Evolutionary conservation across 2,329 filamentous ascomycete genomes (phyloP).

Genomic region (Arthrinium phaeospermum): DNA sequence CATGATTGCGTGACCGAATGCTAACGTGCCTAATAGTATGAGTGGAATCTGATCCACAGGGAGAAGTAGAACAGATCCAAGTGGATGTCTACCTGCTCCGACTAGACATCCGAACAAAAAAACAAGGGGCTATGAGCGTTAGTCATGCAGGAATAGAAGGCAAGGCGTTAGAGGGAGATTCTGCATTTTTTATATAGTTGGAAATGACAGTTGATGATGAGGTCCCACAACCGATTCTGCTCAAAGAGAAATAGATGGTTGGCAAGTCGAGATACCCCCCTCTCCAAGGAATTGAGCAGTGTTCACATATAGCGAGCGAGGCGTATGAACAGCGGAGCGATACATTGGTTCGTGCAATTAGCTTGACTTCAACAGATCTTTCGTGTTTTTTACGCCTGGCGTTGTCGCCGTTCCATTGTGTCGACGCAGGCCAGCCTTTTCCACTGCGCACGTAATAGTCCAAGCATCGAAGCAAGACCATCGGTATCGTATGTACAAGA

Average conservation of each 20-base stretch:
- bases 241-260: slow-evolving; percentile 2
- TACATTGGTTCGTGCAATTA: neutral
- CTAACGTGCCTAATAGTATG: slow-evolving; percentile 53
- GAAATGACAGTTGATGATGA: slow-evolving; percentile 11
- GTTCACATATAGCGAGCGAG: neutral
- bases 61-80: slow-evolving; percentile 54
- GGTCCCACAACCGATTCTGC: neutral
- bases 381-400: slow-evolving; percentile 1
- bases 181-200: slow-evolving; percentile 8
- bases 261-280: slow-evolving; percentile 6
- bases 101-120: neutral
- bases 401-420: slow-evolving; percentile 2
- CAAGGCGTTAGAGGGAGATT: neutral
- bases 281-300: neutral
- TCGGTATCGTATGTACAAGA: neutral
- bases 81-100: neutral
- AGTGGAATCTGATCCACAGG: slow-evolving; percentile 66
- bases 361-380: slow-evolving; percentile 5
- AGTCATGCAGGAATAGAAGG: neutral
- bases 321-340: slow-evolving; percentile 3
- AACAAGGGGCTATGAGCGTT: neutral
- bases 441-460: neutral
- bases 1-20: neutral
- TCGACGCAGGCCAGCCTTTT: neutral
- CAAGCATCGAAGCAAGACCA: neutral